phyloP scores from a whole-genome alignment of 2,329 filamentous ascomycete genomes.

The Stemphylium vesicarium region DNA sequence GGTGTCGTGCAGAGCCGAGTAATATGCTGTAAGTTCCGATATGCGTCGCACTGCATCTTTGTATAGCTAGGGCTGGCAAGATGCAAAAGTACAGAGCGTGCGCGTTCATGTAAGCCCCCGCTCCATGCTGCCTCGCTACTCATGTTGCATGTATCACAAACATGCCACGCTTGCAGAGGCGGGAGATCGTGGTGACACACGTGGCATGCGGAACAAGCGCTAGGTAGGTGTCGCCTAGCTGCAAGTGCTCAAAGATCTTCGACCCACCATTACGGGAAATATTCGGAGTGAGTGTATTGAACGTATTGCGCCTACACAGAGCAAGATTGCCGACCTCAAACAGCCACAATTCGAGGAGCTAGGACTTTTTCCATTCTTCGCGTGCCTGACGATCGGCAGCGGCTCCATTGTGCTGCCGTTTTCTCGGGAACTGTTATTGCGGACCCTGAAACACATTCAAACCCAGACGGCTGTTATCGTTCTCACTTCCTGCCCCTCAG shows the following conservation, averaged over 20 bases:
- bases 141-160: not conserved
- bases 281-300: not conserved
- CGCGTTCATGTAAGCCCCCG: not conserved
- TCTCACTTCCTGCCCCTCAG: not conserved
- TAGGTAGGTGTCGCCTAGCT: not conserved
- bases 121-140: not conserved
- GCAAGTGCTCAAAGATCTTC: not conserved
- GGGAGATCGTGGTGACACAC: not conserved
- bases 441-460: not conserved
- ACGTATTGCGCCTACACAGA: not conserved
- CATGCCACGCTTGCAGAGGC: not conserved
- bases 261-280: constrained; percentile 2
- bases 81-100: not conserved
- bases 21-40: not conserved
- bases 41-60: not conserved
- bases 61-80: not conserved
- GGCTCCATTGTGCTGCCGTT: not conserved
- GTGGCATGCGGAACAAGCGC: constrained; percentile 5
- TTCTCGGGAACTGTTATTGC: not conserved
- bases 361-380: not conserved
- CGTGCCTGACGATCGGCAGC: constrained; percentile 1
- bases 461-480: not conserved
- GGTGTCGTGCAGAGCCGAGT: not conserved
- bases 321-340: not conserved
- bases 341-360: not conserved